phyloP scores from a whole-genome alignment of 176 grass and related monocot species.

The Eragrostis curvula region DNA sequence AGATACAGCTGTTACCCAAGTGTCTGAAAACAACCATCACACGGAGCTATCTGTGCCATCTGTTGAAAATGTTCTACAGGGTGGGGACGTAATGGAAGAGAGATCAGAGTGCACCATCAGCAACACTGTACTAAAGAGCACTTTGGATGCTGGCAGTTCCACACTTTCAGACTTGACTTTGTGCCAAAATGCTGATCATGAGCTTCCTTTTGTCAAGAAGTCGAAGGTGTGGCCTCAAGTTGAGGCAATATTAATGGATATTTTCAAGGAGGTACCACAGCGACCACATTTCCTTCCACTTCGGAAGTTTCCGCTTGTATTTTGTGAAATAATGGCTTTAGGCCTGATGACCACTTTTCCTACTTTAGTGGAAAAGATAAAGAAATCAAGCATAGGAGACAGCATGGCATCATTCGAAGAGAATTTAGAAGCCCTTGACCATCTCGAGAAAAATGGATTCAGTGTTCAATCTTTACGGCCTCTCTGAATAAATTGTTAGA shows the following conservation, averaged over 20 bases:
- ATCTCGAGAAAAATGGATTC: slow-evolving; percentile 55
- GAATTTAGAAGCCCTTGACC: slow-evolving; percentile 30
- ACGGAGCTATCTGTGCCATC: no score
- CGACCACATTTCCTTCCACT: slow-evolving; percentile 64
- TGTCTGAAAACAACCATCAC: no score
- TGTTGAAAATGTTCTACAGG: no score
- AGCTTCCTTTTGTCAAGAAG: slow-evolving; percentile 25
- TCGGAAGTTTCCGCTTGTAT: slow-evolving; percentile 25
- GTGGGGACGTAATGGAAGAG: no score
- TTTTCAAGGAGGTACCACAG: slow-evolving; percentile 44
- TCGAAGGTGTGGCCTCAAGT: slow-evolving; percentile 45
- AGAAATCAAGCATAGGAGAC: slow-evolving; percentile 31
- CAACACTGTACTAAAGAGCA: no score
- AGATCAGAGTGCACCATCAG: no score
- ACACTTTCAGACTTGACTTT: no score
- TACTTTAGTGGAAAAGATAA: slow-evolving; percentile 42
- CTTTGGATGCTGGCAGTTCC: no score
- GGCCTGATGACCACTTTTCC: slow-evolving; percentile 56
- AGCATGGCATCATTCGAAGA: slow-evolving; percentile 27
- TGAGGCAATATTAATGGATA: slow-evolving; percentile 57
- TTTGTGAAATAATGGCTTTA: slow-evolving; percentile 64
- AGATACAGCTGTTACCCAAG: no score
- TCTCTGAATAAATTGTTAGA: slow-evolving; percentile 36
- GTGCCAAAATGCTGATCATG: no score
- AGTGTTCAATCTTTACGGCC: slow-evolving; percentile 30